Conservation (phyloP, 192 early-diverging fungal genomes). For the Umbelopsis sp. region DNA sequence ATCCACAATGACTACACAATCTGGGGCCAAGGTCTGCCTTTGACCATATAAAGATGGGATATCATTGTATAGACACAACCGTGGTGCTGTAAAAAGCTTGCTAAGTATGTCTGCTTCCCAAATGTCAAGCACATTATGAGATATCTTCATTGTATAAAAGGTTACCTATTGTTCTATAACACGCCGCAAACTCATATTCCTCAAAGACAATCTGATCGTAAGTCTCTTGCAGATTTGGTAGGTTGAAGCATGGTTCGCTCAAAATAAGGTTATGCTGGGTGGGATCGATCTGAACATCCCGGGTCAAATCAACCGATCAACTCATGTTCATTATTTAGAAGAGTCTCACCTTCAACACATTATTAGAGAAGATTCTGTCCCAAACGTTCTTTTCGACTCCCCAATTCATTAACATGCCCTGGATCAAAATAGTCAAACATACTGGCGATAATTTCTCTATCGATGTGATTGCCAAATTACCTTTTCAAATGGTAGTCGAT, state of each 20-base stretch:
- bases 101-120: not conserved
- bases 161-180: conserved; percentile 45
- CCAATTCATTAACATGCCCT: conserved; percentile 80
- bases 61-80: conserved; percentile 59
- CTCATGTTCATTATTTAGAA: not conserved
- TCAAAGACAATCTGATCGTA: conserved; percentile 89
- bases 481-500: conserved; percentile 80
- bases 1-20: conserved; percentile 76
- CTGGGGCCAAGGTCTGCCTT: conserved; percentile 42
- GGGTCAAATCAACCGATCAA: conserved; percentile 31
- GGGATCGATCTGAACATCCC: conserved; percentile 48
- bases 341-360: conserved; percentile 62
- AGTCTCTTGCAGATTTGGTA: conserved; percentile 65
- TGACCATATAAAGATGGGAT: conserved; percentile 45
- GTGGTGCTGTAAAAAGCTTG: conserved; percentile 39
- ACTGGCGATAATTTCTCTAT: not conserved
- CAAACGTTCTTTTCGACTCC: conserved; percentile 76
- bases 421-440: not conserved
- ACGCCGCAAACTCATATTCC: conserved; percentile 72
- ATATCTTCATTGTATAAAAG: not conserved
- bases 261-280: conserved; percentile 61
- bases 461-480: conserved; percentile 30
- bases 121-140: conserved; percentile 3
- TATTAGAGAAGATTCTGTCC: conserved; percentile 74
- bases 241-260: conserved; percentile 83